Conservation (phyloP, 371 early-diverging fungal species). For the Mortierella sp. region DNA sequence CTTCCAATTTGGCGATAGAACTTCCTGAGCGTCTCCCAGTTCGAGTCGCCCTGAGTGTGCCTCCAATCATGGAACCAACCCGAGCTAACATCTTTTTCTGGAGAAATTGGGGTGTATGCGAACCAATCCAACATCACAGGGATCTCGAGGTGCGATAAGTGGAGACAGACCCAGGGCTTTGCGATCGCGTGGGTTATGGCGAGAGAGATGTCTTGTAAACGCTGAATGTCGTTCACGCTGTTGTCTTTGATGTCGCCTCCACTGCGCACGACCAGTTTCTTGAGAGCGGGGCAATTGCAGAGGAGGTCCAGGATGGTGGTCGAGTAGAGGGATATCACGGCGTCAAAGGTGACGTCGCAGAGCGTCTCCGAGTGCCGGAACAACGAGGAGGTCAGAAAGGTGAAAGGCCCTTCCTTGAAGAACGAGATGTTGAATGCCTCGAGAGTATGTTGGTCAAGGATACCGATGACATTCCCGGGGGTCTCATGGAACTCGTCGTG, state of each 20-base stretch:
- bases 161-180: neutral
- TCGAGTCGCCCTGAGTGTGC: neutral
- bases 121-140: neutral
- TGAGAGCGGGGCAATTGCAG: neutral
- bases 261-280: neutral
- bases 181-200: neutral
- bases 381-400: neutral
- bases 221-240: neutral
- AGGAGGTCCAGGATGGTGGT: neutral
- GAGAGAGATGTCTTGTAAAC: neutral
- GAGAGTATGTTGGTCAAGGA: neutral
- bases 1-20: neutral
- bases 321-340: neutral
- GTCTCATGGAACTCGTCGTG: neutral
- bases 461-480: neutral
- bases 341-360: neutral
- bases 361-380: neutral
- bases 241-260: neutral
- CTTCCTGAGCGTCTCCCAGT: neutral
- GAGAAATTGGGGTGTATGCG: neutral
- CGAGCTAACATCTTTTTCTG: neutral
- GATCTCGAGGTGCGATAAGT: neutral
- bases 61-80: neutral
- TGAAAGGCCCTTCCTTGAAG: neutral
- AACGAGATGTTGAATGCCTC: neutral